phyloP scores from a whole-genome alignment of 495 filamentous ascomycete species.

The Annulohypoxylon stygium region DNA sequence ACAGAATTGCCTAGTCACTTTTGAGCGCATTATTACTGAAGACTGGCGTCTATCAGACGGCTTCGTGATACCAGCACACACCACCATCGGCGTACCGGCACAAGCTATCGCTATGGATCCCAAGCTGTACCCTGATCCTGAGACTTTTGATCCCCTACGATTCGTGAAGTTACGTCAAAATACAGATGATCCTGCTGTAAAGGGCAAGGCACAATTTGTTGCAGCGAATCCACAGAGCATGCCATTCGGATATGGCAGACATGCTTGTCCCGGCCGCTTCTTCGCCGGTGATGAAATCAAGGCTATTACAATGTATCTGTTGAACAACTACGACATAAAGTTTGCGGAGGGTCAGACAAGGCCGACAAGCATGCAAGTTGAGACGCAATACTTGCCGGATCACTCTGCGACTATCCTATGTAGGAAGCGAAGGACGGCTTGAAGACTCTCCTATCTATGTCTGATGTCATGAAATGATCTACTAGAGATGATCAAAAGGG shows the following conservation, averaged over 20 bases:
- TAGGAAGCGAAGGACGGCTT: constrained; percentile 25
- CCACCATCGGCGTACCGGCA: constrained; percentile 46
- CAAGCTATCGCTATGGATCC: constrained; percentile 47
- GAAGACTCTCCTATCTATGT: not conserved
- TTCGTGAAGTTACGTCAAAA: constrained; percentile 60
- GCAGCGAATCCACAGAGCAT: constrained; percentile 51
- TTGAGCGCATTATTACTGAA: constrained; percentile 52
- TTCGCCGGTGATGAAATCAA: constrained; percentile 63
- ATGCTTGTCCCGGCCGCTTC: constrained; percentile 66
- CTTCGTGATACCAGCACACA: constrained; percentile 51
- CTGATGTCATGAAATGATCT: constrained; percentile 4
- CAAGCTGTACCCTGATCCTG: constrained; percentile 47
- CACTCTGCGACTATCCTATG: constrained; percentile 36
- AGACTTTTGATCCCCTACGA: constrained; percentile 65
- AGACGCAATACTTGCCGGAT: constrained; percentile 35
- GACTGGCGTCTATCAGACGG: constrained; percentile 57
- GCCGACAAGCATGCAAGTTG: constrained; percentile 46
- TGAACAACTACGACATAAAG: constrained; percentile 62
- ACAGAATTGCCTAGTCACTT: constrained; percentile 40
- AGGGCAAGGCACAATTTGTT: constrained; percentile 53
- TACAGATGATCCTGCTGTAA: constrained; percentile 36
- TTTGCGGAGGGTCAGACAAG: constrained; percentile 52
- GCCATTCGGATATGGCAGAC: constrained; percentile 63
- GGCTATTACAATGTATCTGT: constrained; percentile 53
- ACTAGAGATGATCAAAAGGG: too few species aligned